Percentiles rank a stretch among this genome's conserved stretches.
Conservation (phyloP, 2,329 filamentous ascomycete genomes). For the Calonectria pauciramosa region DNA sequence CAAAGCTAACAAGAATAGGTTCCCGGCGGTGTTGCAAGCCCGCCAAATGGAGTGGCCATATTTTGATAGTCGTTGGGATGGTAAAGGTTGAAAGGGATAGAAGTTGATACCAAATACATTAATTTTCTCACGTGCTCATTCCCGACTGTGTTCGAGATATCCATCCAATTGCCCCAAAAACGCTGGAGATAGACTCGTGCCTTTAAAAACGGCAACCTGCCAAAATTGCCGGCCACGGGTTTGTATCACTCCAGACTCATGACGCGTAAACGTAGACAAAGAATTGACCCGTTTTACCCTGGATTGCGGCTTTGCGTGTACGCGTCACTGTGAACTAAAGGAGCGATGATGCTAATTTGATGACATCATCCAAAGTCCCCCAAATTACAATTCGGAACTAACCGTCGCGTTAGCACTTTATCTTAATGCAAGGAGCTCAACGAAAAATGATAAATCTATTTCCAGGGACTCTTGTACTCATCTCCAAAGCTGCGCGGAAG, state of each 20-base stretch:
- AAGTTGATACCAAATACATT: neutral
- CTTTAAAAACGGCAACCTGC: neutral
- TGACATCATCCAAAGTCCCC: neutral
- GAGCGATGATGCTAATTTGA: neutral
- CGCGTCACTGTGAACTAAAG: neutral
- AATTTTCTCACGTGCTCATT: neutral
- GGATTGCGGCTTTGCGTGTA: no score
- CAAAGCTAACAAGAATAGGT: constrained; percentile 7
- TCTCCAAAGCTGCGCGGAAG: no score
- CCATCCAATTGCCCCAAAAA: neutral
- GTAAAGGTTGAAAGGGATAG: neutral
- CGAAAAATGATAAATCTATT: neutral
- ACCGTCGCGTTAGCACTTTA: neutral
- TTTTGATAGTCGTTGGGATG: neutral
- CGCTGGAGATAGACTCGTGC: neutral
- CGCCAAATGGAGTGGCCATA: constrained; percentile 23
- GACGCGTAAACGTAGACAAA: no score
- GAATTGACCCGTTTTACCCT: neutral
- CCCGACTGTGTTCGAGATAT: no score
- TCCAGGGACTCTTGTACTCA: no score
- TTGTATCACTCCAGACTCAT: neutral
- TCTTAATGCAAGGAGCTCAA: neutral
- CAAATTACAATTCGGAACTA: no score
- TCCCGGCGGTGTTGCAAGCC: constrained; percentile 24
- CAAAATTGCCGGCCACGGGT: neutral